Conservation (phyloP, 257 asterid species). For the Solanum rostratum region DNA sequence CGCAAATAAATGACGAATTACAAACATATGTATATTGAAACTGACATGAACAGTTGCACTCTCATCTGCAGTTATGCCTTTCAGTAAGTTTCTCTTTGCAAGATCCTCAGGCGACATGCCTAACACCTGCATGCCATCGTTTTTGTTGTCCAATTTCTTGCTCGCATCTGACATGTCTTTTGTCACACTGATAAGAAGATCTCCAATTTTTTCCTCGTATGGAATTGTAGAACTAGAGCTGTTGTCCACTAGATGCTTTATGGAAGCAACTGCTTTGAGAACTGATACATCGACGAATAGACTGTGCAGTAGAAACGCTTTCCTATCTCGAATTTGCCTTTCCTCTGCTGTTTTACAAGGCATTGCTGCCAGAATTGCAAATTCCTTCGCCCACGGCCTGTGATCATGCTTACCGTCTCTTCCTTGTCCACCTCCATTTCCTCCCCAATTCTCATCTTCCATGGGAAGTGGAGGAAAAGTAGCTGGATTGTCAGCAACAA, state of each 20-base stretch:
- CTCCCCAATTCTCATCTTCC: constrained; percentile 97
- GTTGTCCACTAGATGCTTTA: constrained; percentile 43
- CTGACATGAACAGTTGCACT: constrained; percentile 85
- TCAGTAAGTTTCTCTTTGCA: constrained; percentile 64
- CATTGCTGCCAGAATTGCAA: constrained; percentile 64
- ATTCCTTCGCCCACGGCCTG: constrained; percentile 88
- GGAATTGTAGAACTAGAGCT: constrained; percentile 35
- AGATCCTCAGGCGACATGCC: constrained; percentile 41
- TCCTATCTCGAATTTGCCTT: constrained; percentile 87
- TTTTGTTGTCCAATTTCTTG: constrained; percentile 42
- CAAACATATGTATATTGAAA: not conserved
- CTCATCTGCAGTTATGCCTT: constrained; percentile 95
- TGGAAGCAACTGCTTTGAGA: constrained; percentile 78
- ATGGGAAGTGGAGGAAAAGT: constrained; percentile 55
- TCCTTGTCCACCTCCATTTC: constrained; percentile 95
- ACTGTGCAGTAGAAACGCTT: constrained; percentile 92
- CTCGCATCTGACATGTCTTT: constrained; percentile 61
- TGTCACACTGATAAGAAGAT: constrained; percentile 54
- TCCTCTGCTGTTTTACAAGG: constrained; percentile 95
- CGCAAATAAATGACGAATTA: not conserved
- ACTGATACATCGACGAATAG: constrained; percentile 79
- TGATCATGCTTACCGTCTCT: constrained; percentile 61
- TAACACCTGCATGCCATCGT: constrained; percentile 26
- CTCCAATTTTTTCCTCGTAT: constrained; percentile 60
- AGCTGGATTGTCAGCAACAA: constrained; percentile 41